A percentile compares a stretch with the other conserved stretches of the same genome.
These are phyloP conservation scores for Rhodotorula taiwanensis DNA, from an alignment of 768 basidiomycete species.

Conservation along the genomic window DNA sequence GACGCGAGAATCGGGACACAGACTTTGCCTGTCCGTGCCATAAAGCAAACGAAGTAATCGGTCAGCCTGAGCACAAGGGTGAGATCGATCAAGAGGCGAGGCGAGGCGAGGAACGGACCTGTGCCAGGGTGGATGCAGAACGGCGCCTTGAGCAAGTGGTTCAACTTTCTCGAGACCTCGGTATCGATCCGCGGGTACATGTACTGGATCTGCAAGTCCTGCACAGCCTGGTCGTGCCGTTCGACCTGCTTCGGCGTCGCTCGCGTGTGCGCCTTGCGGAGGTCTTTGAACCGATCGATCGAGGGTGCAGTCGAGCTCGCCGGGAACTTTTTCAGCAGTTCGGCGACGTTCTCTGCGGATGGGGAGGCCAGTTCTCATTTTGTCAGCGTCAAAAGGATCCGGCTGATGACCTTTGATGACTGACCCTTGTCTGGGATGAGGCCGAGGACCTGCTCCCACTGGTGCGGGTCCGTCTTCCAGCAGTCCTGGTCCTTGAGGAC, in stretches of 20 bases:
- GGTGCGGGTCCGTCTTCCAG: conserved; percentile 63
- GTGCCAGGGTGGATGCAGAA: conserved; percentile 97
- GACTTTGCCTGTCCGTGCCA: conserved; percentile 56
- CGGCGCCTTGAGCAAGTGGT: conserved; percentile 94
- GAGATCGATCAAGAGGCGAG: neutral
- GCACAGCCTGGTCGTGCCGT: conserved; percentile 51
- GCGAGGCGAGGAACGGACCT: conserved; percentile 39
- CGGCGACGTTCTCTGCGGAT: neutral
- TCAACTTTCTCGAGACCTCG: conserved; percentile 93
- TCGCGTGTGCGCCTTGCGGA: conserved; percentile 40
- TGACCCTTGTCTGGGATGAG: conserved; percentile 61
- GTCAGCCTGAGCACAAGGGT: neutral
- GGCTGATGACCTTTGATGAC: too few relatives aligned
- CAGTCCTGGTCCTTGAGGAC: conserved; percentile 71
- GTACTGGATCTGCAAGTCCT: conserved; percentile 86
- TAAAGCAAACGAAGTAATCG: conserved; percentile 10
- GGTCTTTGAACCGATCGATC: conserved; percentile 64
- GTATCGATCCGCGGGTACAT: conserved; percentile 94
- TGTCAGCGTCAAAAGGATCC: too few relatives aligned
- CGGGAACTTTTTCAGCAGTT: neutral
- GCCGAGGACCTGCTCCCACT: conserved; percentile 66
- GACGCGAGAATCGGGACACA: conserved; percentile 85
- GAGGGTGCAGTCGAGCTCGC: conserved; percentile 49
- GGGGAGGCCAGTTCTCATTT: neutral
- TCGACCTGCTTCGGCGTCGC: neutral